Evolutionary conservation across 345 rosid genomes (phyloP).

Genomic region (Turritis glabra): DNA sequence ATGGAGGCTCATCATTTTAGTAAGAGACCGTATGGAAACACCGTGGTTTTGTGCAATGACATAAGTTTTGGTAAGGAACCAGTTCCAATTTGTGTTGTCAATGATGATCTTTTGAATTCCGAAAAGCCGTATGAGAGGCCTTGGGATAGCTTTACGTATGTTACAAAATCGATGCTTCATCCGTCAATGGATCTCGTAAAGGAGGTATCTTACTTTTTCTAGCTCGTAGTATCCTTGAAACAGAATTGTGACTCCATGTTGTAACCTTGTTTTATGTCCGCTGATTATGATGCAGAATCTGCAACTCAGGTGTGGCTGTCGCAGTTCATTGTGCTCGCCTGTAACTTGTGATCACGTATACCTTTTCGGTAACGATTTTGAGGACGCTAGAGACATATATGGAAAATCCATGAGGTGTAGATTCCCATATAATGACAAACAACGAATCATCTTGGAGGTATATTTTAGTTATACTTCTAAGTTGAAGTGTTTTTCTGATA

Average conservation of each 20-base stretch:
- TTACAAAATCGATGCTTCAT: slow-evolving; percentile 61
- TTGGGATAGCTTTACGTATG: slow-evolving; percentile 79
- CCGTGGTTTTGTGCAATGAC: slow-evolving; percentile 64
- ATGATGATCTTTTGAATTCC: slow-evolving; percentile 54
- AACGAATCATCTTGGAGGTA: slow-evolving; percentile 88
- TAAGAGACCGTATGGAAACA: slow-evolving; percentile 48
- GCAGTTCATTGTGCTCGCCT: slow-evolving; percentile 59
- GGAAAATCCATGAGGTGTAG: slow-evolving; percentile 77
- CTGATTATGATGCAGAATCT: slow-evolving; percentile 49
- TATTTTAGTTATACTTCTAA: slow-evolving; percentile 15
- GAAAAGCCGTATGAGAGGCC: slow-evolving; percentile 47
- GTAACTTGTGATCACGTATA: slow-evolving; percentile 88
- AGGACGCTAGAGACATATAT: slow-evolving; percentile 83
- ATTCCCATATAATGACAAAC: slow-evolving; percentile 82
- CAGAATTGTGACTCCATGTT: not conserved
- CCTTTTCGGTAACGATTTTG: slow-evolving; percentile 87
- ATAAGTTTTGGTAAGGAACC: slow-evolving; percentile 87
- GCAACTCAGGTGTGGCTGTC: slow-evolving; percentile 76
- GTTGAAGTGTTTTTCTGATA: not conserved
- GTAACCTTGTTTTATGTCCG: not conserved
- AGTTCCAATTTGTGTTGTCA: slow-evolving; percentile 75
- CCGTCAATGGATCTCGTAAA: slow-evolving; percentile 48
- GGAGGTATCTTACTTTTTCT: slow-evolving; percentile 53
- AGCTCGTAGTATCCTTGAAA: not conserved
- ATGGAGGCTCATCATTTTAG: slow-evolving; percentile 62